These are phyloP conservation scores for Piper betle DNA, from an alignment of 164 flowering plant species.

Conservation along the genomic window DNA sequence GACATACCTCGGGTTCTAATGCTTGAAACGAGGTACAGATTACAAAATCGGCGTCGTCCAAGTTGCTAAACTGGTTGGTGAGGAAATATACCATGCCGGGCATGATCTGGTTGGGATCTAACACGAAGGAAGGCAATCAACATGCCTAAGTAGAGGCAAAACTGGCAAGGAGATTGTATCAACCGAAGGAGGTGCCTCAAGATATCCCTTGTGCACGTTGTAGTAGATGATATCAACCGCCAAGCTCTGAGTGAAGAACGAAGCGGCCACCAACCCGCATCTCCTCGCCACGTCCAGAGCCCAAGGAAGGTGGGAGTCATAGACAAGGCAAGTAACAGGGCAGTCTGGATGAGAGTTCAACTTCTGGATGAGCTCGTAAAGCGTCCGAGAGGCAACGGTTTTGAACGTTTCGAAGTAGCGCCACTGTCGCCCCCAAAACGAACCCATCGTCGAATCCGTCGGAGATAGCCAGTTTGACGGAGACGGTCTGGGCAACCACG, in stretches of 20 bases:
- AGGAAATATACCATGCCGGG: constrained; percentile 3
- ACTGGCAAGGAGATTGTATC: not conserved
- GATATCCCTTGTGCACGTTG: not conserved
- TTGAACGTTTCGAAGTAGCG: constrained; percentile 4
- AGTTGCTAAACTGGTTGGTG: constrained; percentile 13
- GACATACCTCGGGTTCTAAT: constrained; percentile 14
- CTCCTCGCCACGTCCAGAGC: constrained; percentile 7
- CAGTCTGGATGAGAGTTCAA: not conserved
- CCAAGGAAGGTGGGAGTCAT: constrained; percentile 11
- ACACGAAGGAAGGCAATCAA: constrained; percentile 33
- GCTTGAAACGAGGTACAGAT: constrained; percentile 14
- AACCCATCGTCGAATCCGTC: constrained; percentile 3
- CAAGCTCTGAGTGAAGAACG: constrained; percentile 14
- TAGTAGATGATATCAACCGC: not conserved
- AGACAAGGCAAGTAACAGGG: constrained; percentile 7
- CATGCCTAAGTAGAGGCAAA: not conserved
- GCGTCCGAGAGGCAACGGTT: constrained; percentile 2
- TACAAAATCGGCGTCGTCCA: constrained; percentile 14
- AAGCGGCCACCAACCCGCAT: constrained; percentile 5
- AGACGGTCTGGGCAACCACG: constrained; percentile 1
- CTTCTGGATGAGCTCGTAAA: constrained; percentile 3
- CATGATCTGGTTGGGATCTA: not conserved
- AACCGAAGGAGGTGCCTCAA: not conserved
- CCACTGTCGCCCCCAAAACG: not conserved
- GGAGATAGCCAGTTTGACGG: constrained; percentile 5